A percentile compares a stretch with the other conserved stretches of the same genome.
phyloP scores from a whole-genome alignment of 2,329 filamentous ascomycete genomes.

The Penicillium polonicum region DNA sequence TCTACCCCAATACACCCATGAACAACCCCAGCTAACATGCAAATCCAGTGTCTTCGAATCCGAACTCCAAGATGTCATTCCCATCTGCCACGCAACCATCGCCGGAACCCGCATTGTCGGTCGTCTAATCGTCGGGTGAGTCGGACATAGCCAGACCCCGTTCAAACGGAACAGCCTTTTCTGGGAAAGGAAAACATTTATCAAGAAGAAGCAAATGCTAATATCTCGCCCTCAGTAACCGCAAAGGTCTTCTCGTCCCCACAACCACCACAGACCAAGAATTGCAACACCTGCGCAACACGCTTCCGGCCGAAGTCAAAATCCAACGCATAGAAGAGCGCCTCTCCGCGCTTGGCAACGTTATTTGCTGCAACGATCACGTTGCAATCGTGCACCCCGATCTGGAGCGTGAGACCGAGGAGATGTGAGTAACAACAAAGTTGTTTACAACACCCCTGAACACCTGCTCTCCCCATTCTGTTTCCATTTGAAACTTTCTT shows the following conservation, averaged over 20 bases:
- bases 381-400: slow-evolving; percentile 96
- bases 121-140: slow-evolving; percentile 83
- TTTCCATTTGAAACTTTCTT: neutral
- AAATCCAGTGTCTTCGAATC: slow-evolving; percentile 81
- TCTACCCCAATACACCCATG: neutral
- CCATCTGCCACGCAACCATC: slow-evolving; percentile 94
- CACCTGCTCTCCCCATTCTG: neutral
- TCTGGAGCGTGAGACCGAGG: slow-evolving; percentile 94
- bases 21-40: slow-evolving; percentile 8
- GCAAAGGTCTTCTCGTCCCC: slow-evolving; percentile 92
- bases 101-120: slow-evolving; percentile 95
- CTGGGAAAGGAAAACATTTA: neutral
- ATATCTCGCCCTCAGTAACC: slow-evolving; percentile 62
- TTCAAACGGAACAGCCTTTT: neutral
- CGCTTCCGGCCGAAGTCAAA: slow-evolving; percentile 84
- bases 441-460: neutral
- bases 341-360: slow-evolving; percentile 91
- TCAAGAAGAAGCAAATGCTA: neutral
- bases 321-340: slow-evolving; percentile 98
- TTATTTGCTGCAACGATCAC: slow-evolving; percentile 95
- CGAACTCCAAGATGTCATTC: slow-evolving; percentile 94
- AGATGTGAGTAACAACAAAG: slow-evolving; percentile 58
- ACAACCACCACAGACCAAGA: slow-evolving; percentile 97
- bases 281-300: slow-evolving; percentile 93
- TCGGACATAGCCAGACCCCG: neutral